phyloP scores from a whole-genome alignment of 2,329 filamentous ascomycete species.

The Didymella glomerata region DNA sequence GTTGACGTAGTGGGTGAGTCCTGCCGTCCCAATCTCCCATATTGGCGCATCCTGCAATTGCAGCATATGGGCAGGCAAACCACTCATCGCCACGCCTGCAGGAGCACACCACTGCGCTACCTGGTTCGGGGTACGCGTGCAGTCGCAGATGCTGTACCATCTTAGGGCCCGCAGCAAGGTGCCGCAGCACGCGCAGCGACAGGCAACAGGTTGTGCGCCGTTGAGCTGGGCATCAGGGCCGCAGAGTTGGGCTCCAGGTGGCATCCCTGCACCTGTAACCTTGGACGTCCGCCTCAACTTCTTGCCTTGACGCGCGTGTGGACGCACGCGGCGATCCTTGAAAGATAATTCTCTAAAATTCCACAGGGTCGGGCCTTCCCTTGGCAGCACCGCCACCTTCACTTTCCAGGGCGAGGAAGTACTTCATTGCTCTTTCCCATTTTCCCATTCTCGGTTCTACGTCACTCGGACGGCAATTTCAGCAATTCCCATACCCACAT shows the following conservation, averaged over 20 bases:
- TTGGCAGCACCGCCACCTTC: slow-evolving; percentile 18
- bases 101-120: slow-evolving; percentile 13
- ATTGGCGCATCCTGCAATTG: slow-evolving; percentile 12
- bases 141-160: slow-evolving; percentile 13
- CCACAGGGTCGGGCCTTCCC: slow-evolving; percentile 11
- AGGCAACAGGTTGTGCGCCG: slow-evolving; percentile 8
- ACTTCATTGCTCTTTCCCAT: slow-evolving; percentile 1
- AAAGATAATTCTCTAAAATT: slow-evolving; percentile 15
- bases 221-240: slow-evolving; percentile 28
- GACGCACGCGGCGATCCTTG: slow-evolving; percentile 9
- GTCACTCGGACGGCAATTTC: slow-evolving; percentile 37
- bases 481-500: slow-evolving; percentile 28
- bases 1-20: slow-evolving; percentile 6
- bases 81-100: slow-evolving; percentile 20
- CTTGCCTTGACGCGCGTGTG: slow-evolving; percentile 5
- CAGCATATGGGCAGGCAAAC: slow-evolving; percentile 4
- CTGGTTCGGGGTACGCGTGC: slow-evolving; percentile 21
- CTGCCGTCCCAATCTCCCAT: slow-evolving; percentile 18
- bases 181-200: slow-evolving; percentile 20
- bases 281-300: slow-evolving; percentile 19
- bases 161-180: slow-evolving; percentile 13
- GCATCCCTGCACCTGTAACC: slow-evolving; percentile 16
- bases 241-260: slow-evolving; percentile 25
- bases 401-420: slow-evolving; percentile 4
- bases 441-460: slow-evolving; percentile 4